Evolutionary conservation across 2,329 filamentous ascomycete species (phyloP), one percentile per base, ranked within the genome.

Genomic region (Xylaria sp.): DNA sequence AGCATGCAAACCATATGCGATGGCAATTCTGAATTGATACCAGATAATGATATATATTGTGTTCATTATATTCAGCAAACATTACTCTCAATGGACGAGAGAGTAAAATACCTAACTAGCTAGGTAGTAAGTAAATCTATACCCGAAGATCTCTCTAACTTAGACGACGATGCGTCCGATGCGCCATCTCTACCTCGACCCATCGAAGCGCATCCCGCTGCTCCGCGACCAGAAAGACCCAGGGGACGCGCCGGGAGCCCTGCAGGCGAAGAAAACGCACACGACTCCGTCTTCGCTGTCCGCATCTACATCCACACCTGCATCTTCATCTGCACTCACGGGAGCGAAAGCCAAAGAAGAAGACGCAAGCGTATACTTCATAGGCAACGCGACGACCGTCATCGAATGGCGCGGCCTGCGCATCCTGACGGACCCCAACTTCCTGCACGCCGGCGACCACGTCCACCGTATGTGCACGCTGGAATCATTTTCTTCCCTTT

Each of bases 371-470:
- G 71, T 87, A 49, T 85, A 81, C 76, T 87, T 87, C 72, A 81
- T 87, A 47, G 85, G 85, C 20, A 88, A 82, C 4, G 86, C 86
- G 5, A 87, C 86, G 2, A 87, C 85, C 0, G 79, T 88, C 44
- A 76, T 87, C 11, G 82, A 86, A 74, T 88, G 84, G 83, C 76
- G 81, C 66, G 83, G 82, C 49, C 75, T 86, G 53, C 82, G 85
- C 33, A 80, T 88, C 67, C 81, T 88, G 55, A 88, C 86, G 0
- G 85, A 86, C 74, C 86, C 87, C 9, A 90, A 90, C 76, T 91
- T 91, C 77, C 82, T 91, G 0, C 89, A 90, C 71, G 84, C 84
- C 1, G 88, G 88, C 36, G 87, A 90, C 72, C 86, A 90, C 71
- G 87, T 91, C 9, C 88, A 91, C 74, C 83, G n/a, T n/a, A n/a